Base-by-base conservation (phyloP, 148 eudicot species). In the Camellia sinensis region DNA sequence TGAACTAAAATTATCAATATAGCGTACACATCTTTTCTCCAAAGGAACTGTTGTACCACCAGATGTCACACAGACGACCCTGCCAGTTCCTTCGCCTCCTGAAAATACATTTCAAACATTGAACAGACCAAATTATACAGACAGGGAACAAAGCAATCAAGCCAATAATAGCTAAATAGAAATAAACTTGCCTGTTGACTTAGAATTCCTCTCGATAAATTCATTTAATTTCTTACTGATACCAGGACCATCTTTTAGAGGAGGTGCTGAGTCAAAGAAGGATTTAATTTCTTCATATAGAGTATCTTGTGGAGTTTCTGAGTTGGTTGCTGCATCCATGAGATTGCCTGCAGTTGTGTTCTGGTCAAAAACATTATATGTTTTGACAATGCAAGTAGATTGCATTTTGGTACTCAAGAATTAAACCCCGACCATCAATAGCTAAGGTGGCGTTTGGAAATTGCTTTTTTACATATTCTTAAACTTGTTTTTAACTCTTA, bases 1-100 rank as follows among this genome's bases (percentile, higher is more conserved):
- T 29, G 37, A 29, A 29, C 37, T 29, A 29, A 29, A 29, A 29
- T 29, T 29, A 29, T 29, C 37, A 29, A 29, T 5, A 50, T 6
- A 29, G 37, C 98, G 97, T 65, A 95, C 98, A 78, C 98, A 95
- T 76, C 97, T 85, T 80, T 89, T 93, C 81, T 95, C 97, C 80
- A 95, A 85, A 65, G 98, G 97, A 83, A 95, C 98, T 77, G 96
- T 93, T 41, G 98, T 95, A 21, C 98, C 98, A 68, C 98, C 98
- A 54, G 98, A 95, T 40, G 98, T 95, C 63, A 95, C 83, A 81
- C 96, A 95, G 9, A 91, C 98, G 73, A 93, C 84, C 85, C 91
- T 86, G 76, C 71, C 77, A 78, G 89, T 80, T 62, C 74, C 75
- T 67, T 62, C 86, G 70, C 73, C 79, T 69, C 84, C 92, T 91